These are phyloP conservation scores for Gymnopilus junonius DNA, from an alignment of 768 basidiomycete species.

Conservation along the genomic window DNA sequence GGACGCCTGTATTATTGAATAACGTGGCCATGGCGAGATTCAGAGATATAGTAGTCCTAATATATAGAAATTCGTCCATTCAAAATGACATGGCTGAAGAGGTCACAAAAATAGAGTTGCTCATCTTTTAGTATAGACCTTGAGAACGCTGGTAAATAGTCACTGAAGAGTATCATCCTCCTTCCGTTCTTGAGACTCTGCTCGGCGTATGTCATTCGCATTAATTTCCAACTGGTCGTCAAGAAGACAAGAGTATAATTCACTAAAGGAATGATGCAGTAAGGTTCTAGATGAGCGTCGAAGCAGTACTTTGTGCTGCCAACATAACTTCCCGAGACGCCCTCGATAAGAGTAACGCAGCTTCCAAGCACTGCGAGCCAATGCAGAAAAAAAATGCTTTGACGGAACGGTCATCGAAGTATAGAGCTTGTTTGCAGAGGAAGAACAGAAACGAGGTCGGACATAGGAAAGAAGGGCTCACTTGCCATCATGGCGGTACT, in stretches of 20 bases:
- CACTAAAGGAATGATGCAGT: conserved; percentile 24
- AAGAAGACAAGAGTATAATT: conserved; percentile 38
- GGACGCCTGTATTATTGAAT: conserved; percentile 1
- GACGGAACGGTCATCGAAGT: background rate
- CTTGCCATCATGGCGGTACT: conserved; percentile 9
- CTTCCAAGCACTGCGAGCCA: conserved; percentile 1
- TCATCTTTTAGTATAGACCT: conserved; percentile 29
- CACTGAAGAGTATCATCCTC: conserved; percentile 15
- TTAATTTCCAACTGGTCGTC: conserved; percentile 33
- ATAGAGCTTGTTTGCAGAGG: conserved; percentile 7
- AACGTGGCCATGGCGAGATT: conserved; percentile 1
- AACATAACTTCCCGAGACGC: conserved; percentile 20
- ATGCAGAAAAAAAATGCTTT: background rate
- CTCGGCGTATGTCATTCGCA: conserved; percentile 17
- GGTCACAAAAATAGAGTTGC: conserved; percentile 32
- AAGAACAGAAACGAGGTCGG: conserved; percentile 11
- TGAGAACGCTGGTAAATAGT: conserved; percentile 26
- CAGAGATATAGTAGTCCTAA: conserved; percentile 1
- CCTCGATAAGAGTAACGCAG: conserved; percentile 27
- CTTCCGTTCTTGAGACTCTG: conserved; percentile 7
- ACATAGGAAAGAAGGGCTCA: conserved; percentile 5
- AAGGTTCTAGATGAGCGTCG: conserved; percentile 5
- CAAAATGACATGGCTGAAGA: background rate
- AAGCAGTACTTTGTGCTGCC: conserved; percentile 31
- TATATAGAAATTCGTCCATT: background rate